Evolutionary conservation across 345 rosid species (phyloP), one percentile per base, ranked within the genome.

Genomic region (Erysimum cheiranthoides): DNA sequence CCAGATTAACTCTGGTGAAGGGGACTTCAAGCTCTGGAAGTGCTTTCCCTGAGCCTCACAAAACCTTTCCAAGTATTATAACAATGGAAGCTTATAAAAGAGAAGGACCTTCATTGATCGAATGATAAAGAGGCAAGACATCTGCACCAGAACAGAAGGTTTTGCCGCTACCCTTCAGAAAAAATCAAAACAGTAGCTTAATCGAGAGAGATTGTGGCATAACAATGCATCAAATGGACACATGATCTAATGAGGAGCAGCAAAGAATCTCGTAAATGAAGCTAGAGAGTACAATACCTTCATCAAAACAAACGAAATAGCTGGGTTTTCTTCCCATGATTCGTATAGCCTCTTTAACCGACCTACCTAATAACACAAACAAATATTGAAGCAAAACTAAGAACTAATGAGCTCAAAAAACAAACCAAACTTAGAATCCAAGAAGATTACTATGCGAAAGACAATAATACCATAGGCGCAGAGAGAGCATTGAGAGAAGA

Each of bases 301-400:
- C 97, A 92, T 84, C 64, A 88, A 27, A 49, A 92, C 91, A 79
- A 90, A 90, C 1, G 96, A 93, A 74, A 90, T 87, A 70, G 90
- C 88, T 0, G 96, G 89, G 54, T 90, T 95, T 73, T 92, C 98
- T 84, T 95, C 96, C 99, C 99, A 95, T 17, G 92, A 90, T 57
- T 89, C 97, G 56, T 92, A 95, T 25, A 95, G 80, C 82, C 88
- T 88, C 67, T 79, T 87, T 61, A 92, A 80, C 73, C 97, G 84
- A 69, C 88, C 84, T 46, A 83, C 88, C 99, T 89, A 75, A 3
- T 42, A 75, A 73, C 2, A 70, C 17, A 10, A 46, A 53, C 10
- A 10, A 32, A 18, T 10, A 2, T 38, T 8, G 28, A 40, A 64
- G 40, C n/a, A 18, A 11, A 21, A 43, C 8, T 32, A 9, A 12